phyloP scores from a whole-genome alignment of 805 yeast genomes.

The Kodamaea kaohsiungensis region DNA sequence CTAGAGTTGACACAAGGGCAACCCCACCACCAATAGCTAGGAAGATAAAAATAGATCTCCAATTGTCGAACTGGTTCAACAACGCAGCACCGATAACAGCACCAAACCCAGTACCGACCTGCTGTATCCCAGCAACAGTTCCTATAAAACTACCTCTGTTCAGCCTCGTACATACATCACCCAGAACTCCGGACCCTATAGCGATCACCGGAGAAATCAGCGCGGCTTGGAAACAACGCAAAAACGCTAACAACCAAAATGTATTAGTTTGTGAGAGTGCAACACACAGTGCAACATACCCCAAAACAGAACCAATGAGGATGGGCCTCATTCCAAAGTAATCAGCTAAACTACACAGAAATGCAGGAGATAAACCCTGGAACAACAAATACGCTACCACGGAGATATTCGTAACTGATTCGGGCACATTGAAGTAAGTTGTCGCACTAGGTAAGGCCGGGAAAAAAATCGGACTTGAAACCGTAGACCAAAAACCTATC shows the following conservation, averaged over 20 bases:
- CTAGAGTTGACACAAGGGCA: slow-evolving; percentile 25
- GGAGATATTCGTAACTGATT: slow-evolving; percentile 65
- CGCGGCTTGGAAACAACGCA: slow-evolving; percentile 76
- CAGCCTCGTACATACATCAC: slow-evolving; percentile 66
- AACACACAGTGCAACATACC: slow-evolving; percentile 62
- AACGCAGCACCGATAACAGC: slow-evolving; percentile 66
- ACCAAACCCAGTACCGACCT: slow-evolving; percentile 77
- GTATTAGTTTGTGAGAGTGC: slow-evolving; percentile 62
- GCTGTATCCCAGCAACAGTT: slow-evolving; percentile 59
- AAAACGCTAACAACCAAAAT: slow-evolving; percentile 60
- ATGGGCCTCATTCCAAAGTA: slow-evolving; percentile 71
- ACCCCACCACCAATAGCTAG: slow-evolving; percentile 63
- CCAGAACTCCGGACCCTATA: slow-evolving; percentile 67
- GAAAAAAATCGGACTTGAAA: slow-evolving; percentile 77
- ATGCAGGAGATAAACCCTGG: slow-evolving; percentile 76
- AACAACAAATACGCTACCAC: slow-evolving; percentile 74
- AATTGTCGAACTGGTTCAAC: slow-evolving; percentile 31
- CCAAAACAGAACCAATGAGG: slow-evolving; percentile 50
- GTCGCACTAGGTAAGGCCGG: slow-evolving; percentile 71
- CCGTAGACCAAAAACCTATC: slow-evolving; percentile 65
- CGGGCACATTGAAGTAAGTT: slow-evolving; percentile 52
- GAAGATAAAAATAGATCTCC: slow-evolving; percentile 84
- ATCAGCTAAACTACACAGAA: slow-evolving; percentile 71
- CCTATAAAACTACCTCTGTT: slow-evolving; percentile 78
- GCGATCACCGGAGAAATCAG: slow-evolving; percentile 80